These are phyloP conservation scores for Cylindrotheca closterium DNA, from an alignment of 108 stramenopile genomes.

Conservation along the genomic window DNA sequence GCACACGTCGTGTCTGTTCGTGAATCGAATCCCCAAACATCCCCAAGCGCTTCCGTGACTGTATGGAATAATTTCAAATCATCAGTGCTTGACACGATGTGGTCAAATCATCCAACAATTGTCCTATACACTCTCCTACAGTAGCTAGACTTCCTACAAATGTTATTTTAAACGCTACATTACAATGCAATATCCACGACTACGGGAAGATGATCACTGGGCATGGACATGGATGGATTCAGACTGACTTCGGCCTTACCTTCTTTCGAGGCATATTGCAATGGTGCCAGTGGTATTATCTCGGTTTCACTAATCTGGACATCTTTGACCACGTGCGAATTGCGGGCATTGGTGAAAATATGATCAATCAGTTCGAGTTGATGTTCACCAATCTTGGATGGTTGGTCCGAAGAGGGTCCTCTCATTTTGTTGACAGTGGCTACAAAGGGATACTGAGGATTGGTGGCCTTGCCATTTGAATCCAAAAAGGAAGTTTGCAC, in stretches of 20 bases:
- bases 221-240: not conserved
- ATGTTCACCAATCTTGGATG: not conserved
- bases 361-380: not conserved
- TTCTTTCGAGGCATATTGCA: not conserved
- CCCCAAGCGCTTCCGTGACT: too few species aligned
- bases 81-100: too few species aligned
- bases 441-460: not conserved
- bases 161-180: not conserved
- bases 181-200: not conserved
- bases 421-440: not conserved
- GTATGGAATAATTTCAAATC: too few species aligned
- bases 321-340: not conserved
- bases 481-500: not conserved
- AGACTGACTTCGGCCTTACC: not conserved
- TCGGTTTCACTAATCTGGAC: not conserved
- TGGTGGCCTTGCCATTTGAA: not conserved
- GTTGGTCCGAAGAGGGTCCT: not conserved
- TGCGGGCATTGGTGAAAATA: not conserved
- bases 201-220: not conserved
- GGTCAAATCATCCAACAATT: too few species aligned
- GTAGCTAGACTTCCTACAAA: too few species aligned
- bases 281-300: not conserved
- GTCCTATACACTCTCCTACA: too few species aligned
- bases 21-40: too few species aligned
- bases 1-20: too few species aligned